Evolutionary conservation across 1,284 basidiomycete species (phyloP).

Genomic region (Cerrena zonata): DNA sequence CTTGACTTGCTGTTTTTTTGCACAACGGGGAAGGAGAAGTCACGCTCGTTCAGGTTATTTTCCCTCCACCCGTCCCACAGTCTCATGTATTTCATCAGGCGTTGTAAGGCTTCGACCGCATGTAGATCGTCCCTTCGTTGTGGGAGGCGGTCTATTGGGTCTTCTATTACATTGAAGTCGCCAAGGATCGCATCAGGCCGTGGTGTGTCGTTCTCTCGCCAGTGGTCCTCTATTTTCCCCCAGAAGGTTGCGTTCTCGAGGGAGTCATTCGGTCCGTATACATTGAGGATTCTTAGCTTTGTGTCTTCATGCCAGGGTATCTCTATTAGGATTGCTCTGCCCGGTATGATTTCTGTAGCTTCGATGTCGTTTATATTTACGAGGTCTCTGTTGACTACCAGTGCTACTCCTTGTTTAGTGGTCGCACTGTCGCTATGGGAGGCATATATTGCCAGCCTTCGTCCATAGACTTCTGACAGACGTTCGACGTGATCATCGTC

Average conservation of each 20-base stretch:
- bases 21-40: slow-evolving; percentile 26
- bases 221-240: slow-evolving; percentile 8
- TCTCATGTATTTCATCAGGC: slow-evolving; percentile 17
- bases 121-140: slow-evolving; percentile 15
- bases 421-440: neutral
- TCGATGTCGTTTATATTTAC: slow-evolving; percentile 10
- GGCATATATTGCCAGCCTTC: slow-evolving; percentile 9
- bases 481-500: slow-evolving; percentile 2
- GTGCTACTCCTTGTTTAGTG: slow-evolving; percentile 24
- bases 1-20: slow-evolving; percentile 21
- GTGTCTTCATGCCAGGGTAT: slow-evolving; percentile 9
- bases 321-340: slow-evolving; percentile 24
- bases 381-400: slow-evolving; percentile 30
- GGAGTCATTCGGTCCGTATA: slow-evolving; percentile 22
- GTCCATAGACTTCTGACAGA: slow-evolving; percentile 11
- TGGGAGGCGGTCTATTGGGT: slow-evolving; percentile 32
- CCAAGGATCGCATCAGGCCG: slow-evolving; percentile 30
- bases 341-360: slow-evolving; percentile 23
- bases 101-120: slow-evolving; percentile 12
- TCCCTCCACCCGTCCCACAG: slow-evolving; percentile 34
- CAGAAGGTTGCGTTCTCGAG: slow-evolving; percentile 19
- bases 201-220: neutral
- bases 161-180: no score
- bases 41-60: slow-evolving; percentile 19
- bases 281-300: slow-evolving; percentile 11